Percentiles rank a stretch among this genome's conserved stretches.
Evolutionary conservation across 306 rosid genomes (phyloP).

Genomic region (Coriaria nepalensis): DNA sequence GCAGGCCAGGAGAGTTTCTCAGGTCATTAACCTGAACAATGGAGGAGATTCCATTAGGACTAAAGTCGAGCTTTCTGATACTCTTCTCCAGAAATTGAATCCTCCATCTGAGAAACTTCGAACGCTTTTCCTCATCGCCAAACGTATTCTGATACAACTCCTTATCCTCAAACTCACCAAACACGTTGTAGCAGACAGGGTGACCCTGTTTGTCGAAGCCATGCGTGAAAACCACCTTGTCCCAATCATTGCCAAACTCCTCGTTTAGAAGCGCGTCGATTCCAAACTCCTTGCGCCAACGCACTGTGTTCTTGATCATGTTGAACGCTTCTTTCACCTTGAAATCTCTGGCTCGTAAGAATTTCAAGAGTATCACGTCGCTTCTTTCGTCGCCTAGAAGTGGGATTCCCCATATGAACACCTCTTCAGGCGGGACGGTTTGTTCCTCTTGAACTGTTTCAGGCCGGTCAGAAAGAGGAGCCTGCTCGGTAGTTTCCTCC

Average conservation of each 20-base stretch:
- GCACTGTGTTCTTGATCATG: slow-evolving; percentile 69
- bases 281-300: slow-evolving; percentile 65
- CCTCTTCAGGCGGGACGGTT: slow-evolving; percentile 27
- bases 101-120: slow-evolving; percentile 36
- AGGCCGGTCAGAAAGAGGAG: slow-evolving; percentile 12
- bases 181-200: slow-evolving; percentile 45
- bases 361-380: slow-evolving; percentile 67
- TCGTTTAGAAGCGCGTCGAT: slow-evolving; percentile 43
- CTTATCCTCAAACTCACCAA: slow-evolving; percentile 33
- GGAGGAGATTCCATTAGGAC: slow-evolving; percentile 29
- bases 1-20: slow-evolving; percentile 30
- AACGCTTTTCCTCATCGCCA: slow-evolving; percentile 29
- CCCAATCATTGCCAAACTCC: slow-evolving; percentile 28
- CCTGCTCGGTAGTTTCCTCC: slow-evolving; percentile 5
- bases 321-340: slow-evolving; percentile 70
- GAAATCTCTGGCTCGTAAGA: slow-evolving; percentile 75
- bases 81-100: slow-evolving; percentile 44
- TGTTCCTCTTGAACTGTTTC: slow-evolving; percentile 6
- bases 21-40: slow-evolving; percentile 48
- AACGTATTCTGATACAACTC: slow-evolving; percentile 39
- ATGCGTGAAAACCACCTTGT: slow-evolving; percentile 40
- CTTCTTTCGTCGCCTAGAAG: slow-evolving; percentile 60
- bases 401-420: slow-evolving; percentile 58
- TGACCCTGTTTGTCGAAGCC: slow-evolving; percentile 44
- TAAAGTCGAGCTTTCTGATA: slow-evolving; percentile 34